Evolutionary conservation across 202 grass and related monocot genomes (phyloP).

Genomic region (Tripidium arundinaceum): DNA sequence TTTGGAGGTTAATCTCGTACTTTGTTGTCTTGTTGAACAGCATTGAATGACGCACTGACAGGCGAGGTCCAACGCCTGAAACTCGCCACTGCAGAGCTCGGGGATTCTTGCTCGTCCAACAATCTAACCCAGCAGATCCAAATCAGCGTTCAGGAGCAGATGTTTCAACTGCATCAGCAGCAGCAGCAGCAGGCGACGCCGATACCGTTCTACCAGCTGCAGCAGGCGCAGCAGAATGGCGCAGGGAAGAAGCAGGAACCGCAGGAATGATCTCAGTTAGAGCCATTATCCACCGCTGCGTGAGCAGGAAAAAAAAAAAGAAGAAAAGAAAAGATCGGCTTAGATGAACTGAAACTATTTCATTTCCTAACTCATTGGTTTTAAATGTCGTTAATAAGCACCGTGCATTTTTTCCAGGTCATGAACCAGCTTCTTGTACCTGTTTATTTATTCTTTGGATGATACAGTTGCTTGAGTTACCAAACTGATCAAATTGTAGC

Average conservation of each 20-base stretch:
- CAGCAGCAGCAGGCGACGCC: conserved; percentile 51
- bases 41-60: conserved; percentile 83
- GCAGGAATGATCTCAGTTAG: conserved; percentile 44
- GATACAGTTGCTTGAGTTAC: conserved; percentile 34
- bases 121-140: conserved; percentile 62
- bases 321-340: neutral
- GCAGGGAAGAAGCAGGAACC: conserved; percentile 39
- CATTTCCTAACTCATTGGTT: conserved; percentile 48
- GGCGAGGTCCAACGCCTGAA: conserved; percentile 83
- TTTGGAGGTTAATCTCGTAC: neutral
- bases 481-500: conserved; percentile 34
- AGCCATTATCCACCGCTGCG: neutral
- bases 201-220: conserved; percentile 60
- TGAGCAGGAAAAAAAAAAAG: neutral
- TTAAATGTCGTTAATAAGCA: conserved; percentile 51
- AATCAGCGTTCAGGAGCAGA: conserved; percentile 44
- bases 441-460: conserved; percentile 56
- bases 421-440: conserved; percentile 28
- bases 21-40: conserved; percentile 37
- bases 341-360: conserved; percentile 38
- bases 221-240: conserved; percentile 58
- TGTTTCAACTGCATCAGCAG: conserved; percentile 61
- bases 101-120: conserved; percentile 60
- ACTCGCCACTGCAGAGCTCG: conserved; percentile 48
- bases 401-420: conserved; percentile 39